Evolutionary conservation across 139 green algal species (phyloP), one percentile per base, ranked within the genome.

Genomic region (Mychonastes homosphaera): DNA sequence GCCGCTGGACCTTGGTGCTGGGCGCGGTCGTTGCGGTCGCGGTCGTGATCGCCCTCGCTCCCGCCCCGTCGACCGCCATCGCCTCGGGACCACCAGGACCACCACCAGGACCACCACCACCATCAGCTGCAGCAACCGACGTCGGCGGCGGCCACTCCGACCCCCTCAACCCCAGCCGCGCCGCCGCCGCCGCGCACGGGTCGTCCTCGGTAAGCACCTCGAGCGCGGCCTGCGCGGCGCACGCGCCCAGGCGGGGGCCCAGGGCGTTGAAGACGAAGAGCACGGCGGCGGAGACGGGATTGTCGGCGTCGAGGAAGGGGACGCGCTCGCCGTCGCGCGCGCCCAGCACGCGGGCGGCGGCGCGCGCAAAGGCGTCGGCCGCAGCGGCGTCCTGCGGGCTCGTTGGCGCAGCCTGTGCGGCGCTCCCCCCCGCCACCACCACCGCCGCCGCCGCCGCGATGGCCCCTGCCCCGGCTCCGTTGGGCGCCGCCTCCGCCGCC

Each of bases 211-310:
- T 51, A 2, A 95, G 63, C 46, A 81, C 79, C 48, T 89, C 71
- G 26, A 97, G 68, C 6, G 90, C 90, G 3, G 69, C 52, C 41
- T 91, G 66, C 2, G 89, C 90, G 12, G 89, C 85, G 3, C 84
- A 85, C 33, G 85, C 79, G 1, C 84, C 90, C 36, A 97, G 81
- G 35, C 69, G 69, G 6, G 89, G 85, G 6, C 84, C 79, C 52
- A 96, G 71, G 60, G 91, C 75, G 3, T 71, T 40, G 4, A 80
- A 73, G 24, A 97, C 72, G 55, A 92, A 92, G 3, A 75, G 77
- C 19, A 95, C 63, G 71, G 80, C 64, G 16, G 63, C 38, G 21
- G 38, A 9, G 24, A 47, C 32, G 35, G 34, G n/a, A n/a, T n/a
- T n/a, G n/a, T n/a, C n/a, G n/a, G n/a, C 45, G 8, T 10, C 12